Evolutionary conservation across 192 early-diverging fungal species (phyloP), one percentile per base, ranked within the genome.

Genomic region (Podila horticola): DNA sequence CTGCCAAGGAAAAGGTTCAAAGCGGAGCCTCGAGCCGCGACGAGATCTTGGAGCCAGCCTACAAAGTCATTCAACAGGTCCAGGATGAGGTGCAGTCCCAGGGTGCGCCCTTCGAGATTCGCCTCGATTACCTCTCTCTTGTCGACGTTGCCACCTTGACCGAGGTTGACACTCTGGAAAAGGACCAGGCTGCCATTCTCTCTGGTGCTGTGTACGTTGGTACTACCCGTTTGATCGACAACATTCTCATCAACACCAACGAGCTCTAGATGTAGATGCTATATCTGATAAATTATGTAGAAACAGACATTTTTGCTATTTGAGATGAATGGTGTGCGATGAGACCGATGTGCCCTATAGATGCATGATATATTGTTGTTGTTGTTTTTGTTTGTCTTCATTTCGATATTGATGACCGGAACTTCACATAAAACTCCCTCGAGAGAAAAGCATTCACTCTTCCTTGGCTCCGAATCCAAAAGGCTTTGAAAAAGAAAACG

Each of bases 221-320:
- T 22, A 91, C 86, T 31, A 96, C 97, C 12, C 87, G 97, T 33
- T 87, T 99, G 31, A 97, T 99, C 66, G 97, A 99, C 84, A 99
- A 99, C 84, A 74, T 96, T 11, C 76, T 97, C 9, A 73, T 98
- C 22, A 94, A 93, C 61, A 72, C 70, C 19, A 63, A 79, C 8
- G 75, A 77, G 62, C 67, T 83, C 0, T 81, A 73, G 52, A 1
- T 17, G 41, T 45, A 45, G 41, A 12, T 45, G 41, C 15, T 45
- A 17, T 45, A 15, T 1, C 15, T 3, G 41, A 62, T 59, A 34
- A 20, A 48, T 22, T 64, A 28, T 58, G n/a, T 58, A 29, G 10
- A 58, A 28, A 28, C 12, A 15, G 12, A 22, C 26, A 15, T 58
- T 58, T 58, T 58, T 26, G 10, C 20, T 28, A 58, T 58, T 29